phyloP scores from a whole-genome alignment of 2,329 filamentous ascomycete genomes.

The Curvularia verruculosa region DNA sequence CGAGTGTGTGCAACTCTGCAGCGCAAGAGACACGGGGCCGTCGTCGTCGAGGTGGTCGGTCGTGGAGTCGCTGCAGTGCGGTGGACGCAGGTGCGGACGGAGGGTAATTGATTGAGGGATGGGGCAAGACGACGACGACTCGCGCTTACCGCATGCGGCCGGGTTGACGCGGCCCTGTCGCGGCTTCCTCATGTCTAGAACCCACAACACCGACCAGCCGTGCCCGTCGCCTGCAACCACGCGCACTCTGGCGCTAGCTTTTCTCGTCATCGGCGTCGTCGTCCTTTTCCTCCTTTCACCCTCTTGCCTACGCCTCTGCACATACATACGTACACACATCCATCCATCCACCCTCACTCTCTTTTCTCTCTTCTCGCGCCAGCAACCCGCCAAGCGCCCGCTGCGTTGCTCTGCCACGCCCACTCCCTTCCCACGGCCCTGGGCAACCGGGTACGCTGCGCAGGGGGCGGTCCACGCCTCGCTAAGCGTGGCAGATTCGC shows the following conservation, averaged over 20 bases:
- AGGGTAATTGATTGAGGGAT: conserved; percentile 23
- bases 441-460: conserved; percentile 2
- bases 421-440: not conserved
- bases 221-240: conserved; percentile 12
- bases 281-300: no score
- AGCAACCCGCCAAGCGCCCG: not conserved
- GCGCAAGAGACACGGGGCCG: conserved; percentile 11
- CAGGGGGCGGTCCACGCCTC: conserved; percentile 15
- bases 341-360: no score
- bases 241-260: not conserved
- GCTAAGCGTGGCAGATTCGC: conserved; percentile 17
- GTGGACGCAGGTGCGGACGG: conserved; percentile 16
- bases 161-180: conserved; percentile 24
- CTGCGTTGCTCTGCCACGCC: not conserved
- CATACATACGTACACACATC: not conserved
- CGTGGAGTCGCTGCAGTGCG: conserved; percentile 13
- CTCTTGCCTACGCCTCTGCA: not conserved
- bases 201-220: conserved; percentile 17
- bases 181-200: conserved; percentile 23
- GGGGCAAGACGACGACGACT: conserved; percentile 20
- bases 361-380: no score
- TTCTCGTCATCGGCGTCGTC: no score
- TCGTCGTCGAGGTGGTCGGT: conserved; percentile 13
- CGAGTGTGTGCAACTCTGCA: conserved; percentile 8
- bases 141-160: conserved; percentile 18